These are phyloP conservation scores for Cyclotella baltica DNA, from an alignment of 108 stramenopile species.

Conservation along the genomic window DNA sequence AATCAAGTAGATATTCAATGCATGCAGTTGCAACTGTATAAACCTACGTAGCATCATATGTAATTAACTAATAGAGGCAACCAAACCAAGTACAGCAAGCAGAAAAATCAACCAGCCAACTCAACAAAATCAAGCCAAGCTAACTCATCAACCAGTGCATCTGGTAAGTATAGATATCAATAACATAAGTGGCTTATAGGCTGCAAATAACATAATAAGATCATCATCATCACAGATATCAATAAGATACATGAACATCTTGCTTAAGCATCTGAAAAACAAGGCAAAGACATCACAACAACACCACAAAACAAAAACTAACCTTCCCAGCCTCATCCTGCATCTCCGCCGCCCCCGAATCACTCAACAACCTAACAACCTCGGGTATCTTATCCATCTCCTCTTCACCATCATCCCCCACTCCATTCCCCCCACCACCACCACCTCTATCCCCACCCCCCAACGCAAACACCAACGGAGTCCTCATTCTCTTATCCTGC, in stretches of 20 bases:
- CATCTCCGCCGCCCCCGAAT: conserved; percentile 57
- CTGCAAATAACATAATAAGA: too few relatives aligned
- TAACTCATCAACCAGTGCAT: too few relatives aligned
- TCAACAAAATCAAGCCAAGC: too few relatives aligned
- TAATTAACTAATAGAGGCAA: too few relatives aligned
- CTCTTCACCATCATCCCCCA: conserved; percentile 32
- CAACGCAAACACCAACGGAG: conserved; percentile 58
- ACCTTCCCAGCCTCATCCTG: conserved; percentile 60
- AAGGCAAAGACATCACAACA: neutral
- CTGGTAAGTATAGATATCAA: too few relatives aligned
- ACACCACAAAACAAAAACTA: neutral
- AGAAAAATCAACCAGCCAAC: too few relatives aligned
- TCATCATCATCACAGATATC: too few relatives aligned
- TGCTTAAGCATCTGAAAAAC: neutral
- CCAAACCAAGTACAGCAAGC: too few relatives aligned
- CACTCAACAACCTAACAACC: conserved; percentile 43
- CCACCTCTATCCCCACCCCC: conserved; percentile 20
- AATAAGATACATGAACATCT: neutral
- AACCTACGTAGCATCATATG: too few relatives aligned
- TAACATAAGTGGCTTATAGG: too few relatives aligned
- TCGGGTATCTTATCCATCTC: conserved; percentile 39
- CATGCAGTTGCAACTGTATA: too few relatives aligned
- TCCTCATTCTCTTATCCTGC: conserved; percentile 43
- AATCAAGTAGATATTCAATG: too few relatives aligned
- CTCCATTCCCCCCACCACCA: conserved; percentile 2